Percentiles rank a stretch among this genome's conserved stretches.
phyloP scores from a whole-genome alignment of 1,139 yeast genomes.

The Pneumocystis canis region DNA sequence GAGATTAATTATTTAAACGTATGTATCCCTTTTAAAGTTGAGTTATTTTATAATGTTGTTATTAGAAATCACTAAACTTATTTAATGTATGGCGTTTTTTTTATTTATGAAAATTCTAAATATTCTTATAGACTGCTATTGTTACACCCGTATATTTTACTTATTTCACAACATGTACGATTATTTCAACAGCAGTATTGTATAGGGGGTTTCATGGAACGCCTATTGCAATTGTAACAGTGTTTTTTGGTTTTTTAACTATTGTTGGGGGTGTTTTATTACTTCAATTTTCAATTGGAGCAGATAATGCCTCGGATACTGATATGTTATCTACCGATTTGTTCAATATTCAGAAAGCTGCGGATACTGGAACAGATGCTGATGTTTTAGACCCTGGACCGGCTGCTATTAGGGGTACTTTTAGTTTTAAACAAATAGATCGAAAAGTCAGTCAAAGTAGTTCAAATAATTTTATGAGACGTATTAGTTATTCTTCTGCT shows the following conservation, averaged over 20 bases:
- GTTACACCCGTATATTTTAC: constrained; percentile 14
- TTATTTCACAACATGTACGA: constrained; percentile 13
- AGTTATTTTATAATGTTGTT: not conserved
- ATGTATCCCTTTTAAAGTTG: not conserved
- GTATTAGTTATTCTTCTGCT: not conserved
- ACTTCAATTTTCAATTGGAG: constrained; percentile 12
- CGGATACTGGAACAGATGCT: constrained; percentile 2
- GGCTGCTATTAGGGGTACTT: constrained; percentile 2
- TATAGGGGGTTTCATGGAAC: constrained; percentile 14
- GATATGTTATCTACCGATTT: constrained; percentile 8
- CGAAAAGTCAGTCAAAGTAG: not conserved
- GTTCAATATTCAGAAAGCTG: constrained; percentile 9
- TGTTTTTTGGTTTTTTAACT: constrained; percentile 12
- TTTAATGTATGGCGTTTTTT: constrained; percentile 6
- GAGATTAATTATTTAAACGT: constrained; percentile 14
- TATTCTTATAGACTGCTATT: constrained; percentile 8
- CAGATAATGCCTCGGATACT: constrained; percentile 9
- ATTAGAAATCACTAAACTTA: constrained; percentile 12
- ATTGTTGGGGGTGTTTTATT: constrained; percentile 12
- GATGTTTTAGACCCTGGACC: constrained; percentile 6
- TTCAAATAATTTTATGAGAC: not conserved
- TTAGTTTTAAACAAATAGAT: not conserved
- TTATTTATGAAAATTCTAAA: not conserved
- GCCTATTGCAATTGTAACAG: constrained; percentile 9
- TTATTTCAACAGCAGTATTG: constrained; percentile 14